phyloP scores from a whole-genome alignment of 2,329 filamentous ascomycete species.

The Cladorrhinum sp. region DNA sequence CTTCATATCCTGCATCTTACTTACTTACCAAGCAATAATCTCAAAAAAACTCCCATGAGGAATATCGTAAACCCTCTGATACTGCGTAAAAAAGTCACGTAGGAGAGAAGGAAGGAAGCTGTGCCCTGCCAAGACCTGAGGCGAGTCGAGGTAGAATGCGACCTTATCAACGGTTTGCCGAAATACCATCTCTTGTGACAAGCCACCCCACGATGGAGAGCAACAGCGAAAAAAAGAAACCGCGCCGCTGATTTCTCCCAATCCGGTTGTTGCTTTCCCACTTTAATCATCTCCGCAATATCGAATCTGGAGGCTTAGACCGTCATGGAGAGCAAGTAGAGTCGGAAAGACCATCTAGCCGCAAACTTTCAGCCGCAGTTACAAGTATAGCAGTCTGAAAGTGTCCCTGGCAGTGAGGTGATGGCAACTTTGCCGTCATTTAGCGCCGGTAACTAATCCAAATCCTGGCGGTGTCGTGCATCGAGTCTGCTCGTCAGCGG shows the following conservation, averaged over 20 bases:
- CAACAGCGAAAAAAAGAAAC: neutral
- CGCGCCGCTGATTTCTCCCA: slow-evolving; percentile 3
- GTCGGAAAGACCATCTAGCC: slow-evolving; percentile 1
- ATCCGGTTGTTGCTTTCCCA: slow-evolving; percentile 12
- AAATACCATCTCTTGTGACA: slow-evolving; percentile 15
- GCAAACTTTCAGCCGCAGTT: slow-evolving; percentile 25
- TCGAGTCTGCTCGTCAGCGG: slow-evolving; percentile 8
- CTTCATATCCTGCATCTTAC: neutral
- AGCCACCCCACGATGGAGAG: slow-evolving; percentile 2
- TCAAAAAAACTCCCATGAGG: too few species aligned
- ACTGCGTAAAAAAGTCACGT: neutral
- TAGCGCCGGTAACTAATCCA: slow-evolving; percentile 11
- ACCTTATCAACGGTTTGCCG: slow-evolving; percentile 15
- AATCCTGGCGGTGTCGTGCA: slow-evolving; percentile 12
- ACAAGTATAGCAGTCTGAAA: slow-evolving; percentile 24
- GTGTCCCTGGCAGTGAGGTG: slow-evolving; percentile 8
- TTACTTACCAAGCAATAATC: neutral
- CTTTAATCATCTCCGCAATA: slow-evolving; percentile 3
- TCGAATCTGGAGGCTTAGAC: slow-evolving; percentile 18
- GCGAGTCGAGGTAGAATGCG: slow-evolving; percentile 13
- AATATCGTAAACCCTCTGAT: neutral
- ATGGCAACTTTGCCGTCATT: slow-evolving; percentile 19
- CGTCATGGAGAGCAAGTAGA: slow-evolving; percentile 1
- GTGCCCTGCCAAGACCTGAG: slow-evolving; percentile 24
- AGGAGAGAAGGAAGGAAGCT: slow-evolving; percentile 1